A percentile compares a stretch with the other conserved stretches of the same genome.
These are phyloP conservation scores for Monosporozyma unispora DNA, from an alignment of 805 yeast genomes.

Conservation along the genomic window DNA sequence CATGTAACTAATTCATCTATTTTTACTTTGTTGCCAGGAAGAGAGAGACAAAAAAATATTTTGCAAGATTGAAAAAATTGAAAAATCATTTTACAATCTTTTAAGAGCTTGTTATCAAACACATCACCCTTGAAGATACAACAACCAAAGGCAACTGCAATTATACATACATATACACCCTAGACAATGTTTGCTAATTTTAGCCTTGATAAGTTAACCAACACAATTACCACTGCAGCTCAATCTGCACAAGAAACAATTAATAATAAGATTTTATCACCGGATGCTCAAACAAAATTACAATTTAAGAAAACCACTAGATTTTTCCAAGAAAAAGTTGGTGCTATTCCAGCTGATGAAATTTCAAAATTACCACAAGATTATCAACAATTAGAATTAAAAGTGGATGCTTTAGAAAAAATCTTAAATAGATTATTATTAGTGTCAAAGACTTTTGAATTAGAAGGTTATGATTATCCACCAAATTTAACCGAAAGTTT, in stretches of 20 bases:
- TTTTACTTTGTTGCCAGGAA: too few species aligned
- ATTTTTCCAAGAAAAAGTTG: conserved; percentile 48
- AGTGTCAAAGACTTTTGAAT: conserved; percentile 56
- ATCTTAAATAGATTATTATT: conserved; percentile 46
- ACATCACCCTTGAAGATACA: neutral
- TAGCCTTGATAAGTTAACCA: conserved; percentile 25
- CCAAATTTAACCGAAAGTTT: conserved; percentile 65
- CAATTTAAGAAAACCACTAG: conserved; percentile 24
- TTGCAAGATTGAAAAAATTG: neutral
- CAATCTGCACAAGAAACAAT: conserved; percentile 26
- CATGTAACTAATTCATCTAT: too few species aligned
- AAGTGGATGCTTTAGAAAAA: conserved; percentile 54
- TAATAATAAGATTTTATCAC: conserved; percentile 20
- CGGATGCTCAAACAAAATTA: conserved; percentile 26
- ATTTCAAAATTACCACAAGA: conserved; percentile 69
- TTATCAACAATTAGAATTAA: conserved; percentile 56
- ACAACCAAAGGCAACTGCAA: neutral
- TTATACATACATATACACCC: neutral
- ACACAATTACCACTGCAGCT: conserved; percentile 25
- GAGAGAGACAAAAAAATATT: too few species aligned
- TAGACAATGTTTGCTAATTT: conserved; percentile 18
- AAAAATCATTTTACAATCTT: neutral
- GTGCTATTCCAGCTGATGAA: conserved; percentile 44
- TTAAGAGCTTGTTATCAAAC: neutral
- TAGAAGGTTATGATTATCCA: conserved; percentile 75